phyloP scores from a whole-genome alignment of 352 stramenopile genomes.

The Thalassiosira livingstoniorum region DNA sequence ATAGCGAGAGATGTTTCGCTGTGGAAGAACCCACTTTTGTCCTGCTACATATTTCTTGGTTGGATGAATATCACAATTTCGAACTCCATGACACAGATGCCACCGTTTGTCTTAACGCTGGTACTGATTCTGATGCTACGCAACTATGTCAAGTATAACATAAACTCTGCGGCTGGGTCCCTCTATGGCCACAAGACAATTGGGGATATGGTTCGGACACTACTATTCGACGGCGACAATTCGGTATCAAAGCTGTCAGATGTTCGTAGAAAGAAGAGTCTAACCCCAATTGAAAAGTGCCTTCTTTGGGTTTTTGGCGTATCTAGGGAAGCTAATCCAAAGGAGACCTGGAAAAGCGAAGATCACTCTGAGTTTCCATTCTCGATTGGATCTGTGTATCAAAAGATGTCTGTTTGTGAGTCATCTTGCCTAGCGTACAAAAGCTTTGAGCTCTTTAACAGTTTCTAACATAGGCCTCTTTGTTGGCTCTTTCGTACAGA shows the following conservation, averaged over 20 bases:
- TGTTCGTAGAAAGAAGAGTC: slow-evolving; percentile 9
- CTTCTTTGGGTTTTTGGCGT: too few relatives aligned
- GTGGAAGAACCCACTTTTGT: slow-evolving; percentile 66
- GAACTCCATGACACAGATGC: slow-evolving; percentile 51
- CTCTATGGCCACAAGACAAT: slow-evolving; percentile 23
- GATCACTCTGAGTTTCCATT: slow-evolving; percentile 79
- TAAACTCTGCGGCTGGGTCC: slow-evolving; percentile 15
- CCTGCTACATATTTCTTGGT: slow-evolving; percentile 58
- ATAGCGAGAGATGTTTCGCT: slow-evolving; percentile 30
- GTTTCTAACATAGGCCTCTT: too few relatives aligned
- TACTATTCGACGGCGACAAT: slow-evolving; percentile 18
- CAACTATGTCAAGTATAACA: slow-evolving; percentile 65
- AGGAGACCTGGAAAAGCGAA: slow-evolving; percentile 13
- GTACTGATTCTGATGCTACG: slow-evolving; percentile 55
- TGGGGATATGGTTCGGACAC: slow-evolving; percentile 6
- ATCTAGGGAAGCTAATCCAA: too few relatives aligned
- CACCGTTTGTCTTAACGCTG: slow-evolving; percentile 56
- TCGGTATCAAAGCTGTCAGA: neutral
- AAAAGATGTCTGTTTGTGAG: slow-evolving; percentile 52
- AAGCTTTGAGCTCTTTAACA: too few relatives aligned
- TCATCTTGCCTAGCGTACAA: too few relatives aligned
- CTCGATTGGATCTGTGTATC: slow-evolving; percentile 66
- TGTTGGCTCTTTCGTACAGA: too few relatives aligned
- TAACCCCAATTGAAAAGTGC: too few relatives aligned
- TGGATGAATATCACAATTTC: slow-evolving; percentile 67